Base-by-base conservation (phyloP, 108 stramenopile species). In the Cyclotella choctawhatcheeana region DNA sequence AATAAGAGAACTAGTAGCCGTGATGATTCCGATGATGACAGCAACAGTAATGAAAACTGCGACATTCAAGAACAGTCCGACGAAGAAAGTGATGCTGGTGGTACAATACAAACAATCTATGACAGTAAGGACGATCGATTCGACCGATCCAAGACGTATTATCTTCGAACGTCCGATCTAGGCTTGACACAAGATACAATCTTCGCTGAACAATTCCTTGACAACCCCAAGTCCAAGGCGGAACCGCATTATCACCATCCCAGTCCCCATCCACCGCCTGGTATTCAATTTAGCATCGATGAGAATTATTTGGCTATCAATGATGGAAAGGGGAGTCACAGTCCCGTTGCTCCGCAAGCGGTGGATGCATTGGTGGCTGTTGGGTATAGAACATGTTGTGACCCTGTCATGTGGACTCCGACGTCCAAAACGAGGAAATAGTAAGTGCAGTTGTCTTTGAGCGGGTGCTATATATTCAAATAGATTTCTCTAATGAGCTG, bases 391-490 rank as follows among this genome's bases (percentile, higher is more conserved):
- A 44, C 66, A 2, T 35, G 59, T 60, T n/a, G 6, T 40, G 77
- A 82, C 32, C 77, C 73, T 6, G 73, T 78, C 32, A 82, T 82
- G 82, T 82, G 82, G 82, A 82, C 74, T n/a, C 74, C 82, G 8
- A 68, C 35, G 0, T 3, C 50, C 0, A 77, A 78, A 56, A 78
- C 82, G 7, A 56, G 71, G 31, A 73, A 73, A 35, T 72, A 59
- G 59, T 60, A 40, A 40, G 59, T 60, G 0, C n/a, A n/a, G n/a
- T n/a, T n/a, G n/a, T n/a, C n/a, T n/a, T n/a, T n/a, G n/a, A n/a
- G n/a, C n/a, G n/a, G n/a, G n/a, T n/a, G n/a, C n/a, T n/a, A n/a
- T n/a, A n/a, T n/a, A n/a, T n/a, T n/a, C n/a, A n/a, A n/a, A n/a
- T n/a, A 22, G 24, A 10, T 22, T 22, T 52, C 1, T 22, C 20